Base-by-base conservation (phyloP, 2,329 filamentous ascomycete species). In the Xylariaceae sp. region DNA sequence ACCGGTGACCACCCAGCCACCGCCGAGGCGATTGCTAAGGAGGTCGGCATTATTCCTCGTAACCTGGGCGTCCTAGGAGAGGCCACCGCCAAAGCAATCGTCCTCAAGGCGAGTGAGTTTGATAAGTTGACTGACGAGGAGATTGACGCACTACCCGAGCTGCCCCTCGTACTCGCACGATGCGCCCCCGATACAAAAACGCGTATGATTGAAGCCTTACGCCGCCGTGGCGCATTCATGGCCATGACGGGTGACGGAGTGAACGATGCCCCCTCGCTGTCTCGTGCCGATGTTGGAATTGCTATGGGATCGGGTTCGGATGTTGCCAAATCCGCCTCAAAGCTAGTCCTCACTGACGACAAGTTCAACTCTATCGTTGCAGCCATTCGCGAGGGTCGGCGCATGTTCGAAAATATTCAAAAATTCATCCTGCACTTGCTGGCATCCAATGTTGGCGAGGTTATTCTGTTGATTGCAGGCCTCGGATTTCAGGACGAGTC, bases 241-340 rank as follows among this genome's bases (percentile, higher is more conserved):
- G 90, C 90, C 60, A 94, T 95, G 90, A 94, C 90, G 15, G 90
- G 90, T 60, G 90, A 95, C 67, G 90, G 90, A 51, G 90, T 94
- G 63, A 95, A 95, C 70, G 90, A 95, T 70, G 89, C 89, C 1
- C 90, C 90, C 0, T 91, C 89, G 3, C 80, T 95, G 39, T 89
- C 90, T 67, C 82, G 84, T 50, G 88, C 90, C 2, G 91, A 96
- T 69, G 89, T 96, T 4, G 90, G 89, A 64, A 96, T 94, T 65
- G 90, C 90, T 57, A 95, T 95, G 90, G 90, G 90, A n/a, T 87
- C 88, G 11, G 90, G 90, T 1, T 91, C 87, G 9, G 90, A 94
- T 67, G 90, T 95, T 5, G 90, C 90, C 62, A 95, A 94, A 74
- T 89, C 88, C 49, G 90, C 90, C 0, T 82, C 87, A 15, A 88